Evolutionary conservation across 257 asterid species (phyloP).

Genomic region (Solanum etuberosum): DNA sequence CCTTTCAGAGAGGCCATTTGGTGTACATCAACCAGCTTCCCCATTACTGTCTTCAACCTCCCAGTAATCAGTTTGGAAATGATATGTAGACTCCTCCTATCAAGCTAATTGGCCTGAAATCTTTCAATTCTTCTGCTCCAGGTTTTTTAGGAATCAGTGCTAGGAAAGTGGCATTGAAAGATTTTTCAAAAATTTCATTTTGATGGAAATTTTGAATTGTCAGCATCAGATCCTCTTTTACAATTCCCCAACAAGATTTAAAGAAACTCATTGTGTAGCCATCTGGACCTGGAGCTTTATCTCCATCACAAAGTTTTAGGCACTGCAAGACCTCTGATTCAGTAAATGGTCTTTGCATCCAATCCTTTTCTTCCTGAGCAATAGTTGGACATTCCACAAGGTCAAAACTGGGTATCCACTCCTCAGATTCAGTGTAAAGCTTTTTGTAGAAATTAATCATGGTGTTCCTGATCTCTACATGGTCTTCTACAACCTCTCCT

Average conservation of each 20-base stretch:
- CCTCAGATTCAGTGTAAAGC: neutral
- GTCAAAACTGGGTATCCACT: neutral
- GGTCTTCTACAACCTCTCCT: neutral
- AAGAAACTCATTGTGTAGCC: neutral
- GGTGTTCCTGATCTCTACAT: neutral
- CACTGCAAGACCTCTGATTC: neutral
- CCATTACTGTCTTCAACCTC: neutral
- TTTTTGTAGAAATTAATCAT: neutral
- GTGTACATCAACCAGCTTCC: neutral
- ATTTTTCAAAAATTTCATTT: neutral
- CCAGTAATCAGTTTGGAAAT: neutral
- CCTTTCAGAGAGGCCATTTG: neutral
- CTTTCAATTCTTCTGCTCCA: neutral
- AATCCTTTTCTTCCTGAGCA: neutral
- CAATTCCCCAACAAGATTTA: neutral
- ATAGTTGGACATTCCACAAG: neutral
- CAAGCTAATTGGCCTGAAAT: neutral
- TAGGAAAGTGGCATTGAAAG: neutral
- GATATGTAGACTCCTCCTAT: neutral
- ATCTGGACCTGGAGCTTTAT: neutral
- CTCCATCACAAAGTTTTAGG: neutral
- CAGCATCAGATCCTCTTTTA: neutral
- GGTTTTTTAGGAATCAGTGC: neutral
- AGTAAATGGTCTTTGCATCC: neutral
- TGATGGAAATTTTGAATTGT: neutral